Base-by-base conservation (phyloP, 345 rosid genomes). In the Gossypium stocksii region DNA sequence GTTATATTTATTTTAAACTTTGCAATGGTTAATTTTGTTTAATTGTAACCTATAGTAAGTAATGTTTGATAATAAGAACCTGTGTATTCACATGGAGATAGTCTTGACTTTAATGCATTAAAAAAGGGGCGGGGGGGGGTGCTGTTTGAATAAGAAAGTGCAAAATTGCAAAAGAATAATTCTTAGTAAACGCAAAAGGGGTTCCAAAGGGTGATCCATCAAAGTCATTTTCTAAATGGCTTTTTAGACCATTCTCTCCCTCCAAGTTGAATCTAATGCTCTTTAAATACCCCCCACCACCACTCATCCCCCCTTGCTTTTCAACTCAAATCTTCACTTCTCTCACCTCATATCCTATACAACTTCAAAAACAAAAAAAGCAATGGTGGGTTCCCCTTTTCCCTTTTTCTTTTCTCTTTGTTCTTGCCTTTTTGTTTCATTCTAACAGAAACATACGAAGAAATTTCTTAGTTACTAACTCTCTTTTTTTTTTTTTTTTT, bases 351-450 rank as follows among this genome's bases (percentile, higher is more conserved):
- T 61, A 80, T 78, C 84, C 74, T 58, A 29, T 51, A 67, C 76
- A 63, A 64, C 4, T 43, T 46, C 22, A 20, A 65, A 73, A 77
- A 23, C 58, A 75, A 74, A 45, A 62, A 74, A 49, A 64, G 62
- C 3, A 22, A 90, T 92, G 97, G 97, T 90, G 87, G 81, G 87
- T 83, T 83, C 85, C 75, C 70, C 72, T 72, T 80, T 74, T 49
- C 59, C 44, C 59, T 54, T 8, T 54, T 54, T 57, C 9, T 20
- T 34, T 78, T 73, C 11, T 60, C 9, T 49, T 45, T 49, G 27
- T 15, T 58, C 74, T 67, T 22, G 60, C 49, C 69, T 48, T 38
- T 63, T 3, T 8, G 23, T 9, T 62, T 63, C 49, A 9, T 54
- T 66, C 43, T 69, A 44, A 49, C 23, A 38, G 23, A 3, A 48